Conservation (phyloP, 2,329 filamentous ascomycete genomes). For the Penicillium sp. region DNA sequence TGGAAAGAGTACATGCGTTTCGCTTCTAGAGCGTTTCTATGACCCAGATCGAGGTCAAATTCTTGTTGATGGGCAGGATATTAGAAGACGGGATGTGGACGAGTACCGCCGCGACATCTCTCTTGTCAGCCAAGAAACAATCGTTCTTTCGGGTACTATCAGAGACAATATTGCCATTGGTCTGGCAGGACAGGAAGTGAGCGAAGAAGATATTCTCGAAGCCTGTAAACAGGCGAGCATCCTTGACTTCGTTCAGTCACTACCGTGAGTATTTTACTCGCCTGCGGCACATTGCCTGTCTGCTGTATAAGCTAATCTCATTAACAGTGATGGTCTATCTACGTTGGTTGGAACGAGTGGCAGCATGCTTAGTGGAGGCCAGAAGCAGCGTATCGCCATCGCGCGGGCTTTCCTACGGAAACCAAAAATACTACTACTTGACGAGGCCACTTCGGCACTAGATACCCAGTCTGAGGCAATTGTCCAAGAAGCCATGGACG, state of each 20-base stretch:
- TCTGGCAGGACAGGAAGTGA: conserved; percentile 31
- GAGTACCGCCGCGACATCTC: conserved; percentile 36
- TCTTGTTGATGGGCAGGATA: conserved; percentile 33
- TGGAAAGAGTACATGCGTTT: conserved; percentile 49
- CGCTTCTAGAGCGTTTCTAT: conserved; percentile 41
- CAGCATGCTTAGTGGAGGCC: conserved; percentile 52
- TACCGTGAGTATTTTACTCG: conserved; percentile 54
- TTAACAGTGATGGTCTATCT: no score
- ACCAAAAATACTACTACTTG: conserved; percentile 55
- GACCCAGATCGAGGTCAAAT: conserved; percentile 43
- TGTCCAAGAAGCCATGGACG: conserved; percentile 69
- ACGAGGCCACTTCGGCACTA: conserved; percentile 60
- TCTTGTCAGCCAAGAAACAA: conserved; percentile 46
- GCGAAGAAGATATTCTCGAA: conserved; percentile 45
- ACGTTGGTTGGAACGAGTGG: conserved; percentile 40
- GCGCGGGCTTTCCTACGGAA: conserved; percentile 55
- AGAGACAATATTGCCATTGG: conserved; percentile 51
- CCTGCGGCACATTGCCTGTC: conserved; percentile 34
- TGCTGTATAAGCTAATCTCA: no score
- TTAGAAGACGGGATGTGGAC: conserved; percentile 27
- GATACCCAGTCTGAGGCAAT: conserved; percentile 66
- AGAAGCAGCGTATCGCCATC: conserved; percentile 57
- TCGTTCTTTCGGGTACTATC: conserved; percentile 47
- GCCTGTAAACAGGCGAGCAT: conserved; percentile 55
- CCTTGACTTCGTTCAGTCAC: conserved; percentile 52